Conservation (phyloP, 495 filamentous ascomycete species). For the Penicillium arizonense region DNA sequence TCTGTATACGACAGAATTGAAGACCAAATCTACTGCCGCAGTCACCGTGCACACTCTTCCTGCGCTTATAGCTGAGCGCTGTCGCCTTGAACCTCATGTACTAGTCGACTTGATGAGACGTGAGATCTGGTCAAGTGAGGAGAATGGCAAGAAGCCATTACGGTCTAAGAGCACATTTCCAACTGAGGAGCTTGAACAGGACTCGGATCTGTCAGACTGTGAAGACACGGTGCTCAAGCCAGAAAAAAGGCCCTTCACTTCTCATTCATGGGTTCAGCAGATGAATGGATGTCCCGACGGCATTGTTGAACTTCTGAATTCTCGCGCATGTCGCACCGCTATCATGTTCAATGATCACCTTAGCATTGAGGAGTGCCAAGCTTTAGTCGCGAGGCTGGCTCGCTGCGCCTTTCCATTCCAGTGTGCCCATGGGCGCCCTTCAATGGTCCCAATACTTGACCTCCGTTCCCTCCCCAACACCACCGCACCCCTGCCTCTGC, state of each 20-base stretch:
- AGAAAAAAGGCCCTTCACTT: neutral
- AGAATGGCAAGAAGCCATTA: constrained; percentile 19
- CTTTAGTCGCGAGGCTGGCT: constrained; percentile 60
- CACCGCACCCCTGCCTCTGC: neutral
- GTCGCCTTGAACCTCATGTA: constrained; percentile 65
- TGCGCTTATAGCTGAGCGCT: constrained; percentile 69
- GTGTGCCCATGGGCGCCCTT: constrained; percentile 84
- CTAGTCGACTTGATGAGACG: constrained; percentile 68
- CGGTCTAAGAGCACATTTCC: neutral
- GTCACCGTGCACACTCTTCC: constrained; percentile 63
- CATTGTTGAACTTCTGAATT: constrained; percentile 86
- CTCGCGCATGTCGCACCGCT: constrained; percentile 82
- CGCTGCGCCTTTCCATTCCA: constrained; percentile 84
- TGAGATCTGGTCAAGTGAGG: constrained; percentile 64
- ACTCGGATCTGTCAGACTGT: neutral
- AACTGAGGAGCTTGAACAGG: neutral
- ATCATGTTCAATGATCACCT: constrained; percentile 97
- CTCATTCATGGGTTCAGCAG: constrained; percentile 51
- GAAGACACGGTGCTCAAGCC: neutral
- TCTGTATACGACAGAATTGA: constrained; percentile 43
- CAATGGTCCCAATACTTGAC: constrained; percentile 71
- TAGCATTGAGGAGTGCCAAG: constrained; percentile 60
- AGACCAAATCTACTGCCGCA: constrained; percentile 6
- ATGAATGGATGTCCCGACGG: constrained; percentile 69
- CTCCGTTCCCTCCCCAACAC: constrained; percentile 27